These are phyloP conservation scores for Hydnum rufescens DNA, from an alignment of 768 basidiomycete species.

Conservation along the genomic window DNA sequence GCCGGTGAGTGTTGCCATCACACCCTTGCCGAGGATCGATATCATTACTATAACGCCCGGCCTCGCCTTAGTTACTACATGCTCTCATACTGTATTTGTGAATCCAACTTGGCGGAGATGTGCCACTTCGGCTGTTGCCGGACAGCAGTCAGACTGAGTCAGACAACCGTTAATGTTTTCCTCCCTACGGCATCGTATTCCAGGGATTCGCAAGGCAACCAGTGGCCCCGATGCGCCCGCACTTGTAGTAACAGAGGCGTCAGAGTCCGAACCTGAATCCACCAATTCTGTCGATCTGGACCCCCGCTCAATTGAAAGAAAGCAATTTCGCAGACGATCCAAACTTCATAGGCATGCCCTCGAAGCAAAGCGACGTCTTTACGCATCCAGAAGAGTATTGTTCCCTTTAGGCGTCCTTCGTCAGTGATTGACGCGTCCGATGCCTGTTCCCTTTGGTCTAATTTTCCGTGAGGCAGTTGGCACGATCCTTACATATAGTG, in stretches of 20 bases:
- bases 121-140: too few relatives aligned
- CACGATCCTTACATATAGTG: conserved; percentile 36
- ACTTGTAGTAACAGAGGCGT: not conserved
- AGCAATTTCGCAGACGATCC: not conserved
- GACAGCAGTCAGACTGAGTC: too few relatives aligned
- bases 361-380: conserved; percentile 4
- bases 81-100: too few relatives aligned
- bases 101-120: too few relatives aligned
- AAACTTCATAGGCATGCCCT: not conserved
- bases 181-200: too few relatives aligned
- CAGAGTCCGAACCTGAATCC: not conserved
- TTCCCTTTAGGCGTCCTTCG: conserved; percentile 50
- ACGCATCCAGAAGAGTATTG: conserved; percentile 28
- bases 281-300: not conserved
- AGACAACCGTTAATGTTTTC: too few relatives aligned
- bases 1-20: too few relatives aligned
- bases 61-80: too few relatives aligned
- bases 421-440: conserved; percentile 14
- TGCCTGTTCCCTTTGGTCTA: not conserved
- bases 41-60: too few relatives aligned
- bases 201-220: too few relatives aligned
- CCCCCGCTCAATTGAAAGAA: not conserved
- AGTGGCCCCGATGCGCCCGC: too few relatives aligned
- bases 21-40: too few relatives aligned
- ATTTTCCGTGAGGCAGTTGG: conserved; percentile 31